Conservation (phyloP, 768 basidiomycete genomes). For the Phylloporus sp. region DNA sequence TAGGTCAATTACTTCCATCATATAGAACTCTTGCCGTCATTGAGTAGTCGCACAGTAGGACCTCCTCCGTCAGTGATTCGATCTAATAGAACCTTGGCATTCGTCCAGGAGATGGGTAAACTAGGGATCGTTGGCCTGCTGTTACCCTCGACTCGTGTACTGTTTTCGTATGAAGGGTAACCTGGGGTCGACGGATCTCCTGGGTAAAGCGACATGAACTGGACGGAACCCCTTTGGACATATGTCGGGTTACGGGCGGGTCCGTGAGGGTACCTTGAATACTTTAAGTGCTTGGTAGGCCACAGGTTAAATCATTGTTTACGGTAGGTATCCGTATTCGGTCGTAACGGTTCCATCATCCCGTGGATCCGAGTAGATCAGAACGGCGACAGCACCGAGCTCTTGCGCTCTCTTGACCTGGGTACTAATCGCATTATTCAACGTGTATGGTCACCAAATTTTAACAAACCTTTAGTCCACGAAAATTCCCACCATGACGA, state of each 20-base stretch:
- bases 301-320: constrained; percentile 16
- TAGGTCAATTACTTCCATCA: background rate
- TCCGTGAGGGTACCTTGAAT: constrained; percentile 54
- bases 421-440: constrained; percentile 22
- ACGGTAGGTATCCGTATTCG: constrained; percentile 71
- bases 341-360: constrained; percentile 83
- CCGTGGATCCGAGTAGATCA: constrained; percentile 85
- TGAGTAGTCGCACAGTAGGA: constrained; percentile 48
- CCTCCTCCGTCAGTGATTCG: constrained; percentile 37
- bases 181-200: constrained; percentile 88
- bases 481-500: constrained; percentile 74
- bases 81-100: constrained; percentile 64
- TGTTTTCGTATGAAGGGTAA: constrained; percentile 80
- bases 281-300: background rate
- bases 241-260: constrained; percentile 84
- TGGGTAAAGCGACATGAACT: constrained; percentile 63
- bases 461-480: constrained; percentile 79
- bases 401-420: constrained; percentile 85
- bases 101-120: constrained; percentile 87
- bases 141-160: constrained; percentile 53
- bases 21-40: constrained; percentile 41
- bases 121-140: constrained; percentile 79
- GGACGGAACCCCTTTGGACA: constrained; percentile 84
- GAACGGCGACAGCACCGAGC: constrained; percentile 73
- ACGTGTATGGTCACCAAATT: constrained; percentile 4